phyloP scores from a whole-genome alignment of 495 filamentous ascomycete species.

The Neurospora sp. region DNA sequence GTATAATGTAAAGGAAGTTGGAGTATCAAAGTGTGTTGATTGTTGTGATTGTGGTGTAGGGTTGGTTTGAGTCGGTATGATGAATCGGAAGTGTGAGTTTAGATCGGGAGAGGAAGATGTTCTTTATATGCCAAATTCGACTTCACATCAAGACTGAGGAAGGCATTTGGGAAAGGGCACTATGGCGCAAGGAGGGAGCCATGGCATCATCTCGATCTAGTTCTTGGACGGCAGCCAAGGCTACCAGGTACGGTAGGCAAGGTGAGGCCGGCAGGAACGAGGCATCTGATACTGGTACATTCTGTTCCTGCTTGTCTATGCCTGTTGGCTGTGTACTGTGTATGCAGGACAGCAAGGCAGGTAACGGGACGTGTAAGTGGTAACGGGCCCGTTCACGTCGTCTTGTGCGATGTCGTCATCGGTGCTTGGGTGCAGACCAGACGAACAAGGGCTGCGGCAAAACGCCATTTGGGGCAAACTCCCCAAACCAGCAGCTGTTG shows the following conservation, averaged over 20 bases:
- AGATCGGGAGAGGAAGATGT: background rate
- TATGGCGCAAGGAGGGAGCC: background rate
- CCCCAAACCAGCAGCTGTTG: background rate
- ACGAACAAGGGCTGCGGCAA: background rate
- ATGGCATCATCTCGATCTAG: background rate
- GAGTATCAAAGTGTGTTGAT: conserved; percentile 4
- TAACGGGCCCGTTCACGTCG: no score
- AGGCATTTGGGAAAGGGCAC: background rate
- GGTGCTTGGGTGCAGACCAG: background rate
- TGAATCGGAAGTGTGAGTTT: background rate
- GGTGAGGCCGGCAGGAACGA: background rate
- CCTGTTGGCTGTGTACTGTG: background rate
- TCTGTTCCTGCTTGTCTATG: background rate
- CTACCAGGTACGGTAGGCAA: background rate
- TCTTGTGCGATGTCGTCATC: background rate
- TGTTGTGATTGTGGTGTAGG: background rate
- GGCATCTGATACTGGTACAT: background rate
- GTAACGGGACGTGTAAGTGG: background rate
- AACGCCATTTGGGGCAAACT: background rate
- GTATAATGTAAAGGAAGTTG: background rate
- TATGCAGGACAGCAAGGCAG: background rate
- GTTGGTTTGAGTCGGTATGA: background rate
- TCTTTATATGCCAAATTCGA: background rate
- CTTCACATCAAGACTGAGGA: background rate
- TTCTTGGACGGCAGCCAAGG: background rate